A percentile compares a stretch with the other conserved stretches of the same genome.
phyloP scores from a whole-genome alignment of 441 rosid genomes.

The Corymbia calophylla region DNA sequence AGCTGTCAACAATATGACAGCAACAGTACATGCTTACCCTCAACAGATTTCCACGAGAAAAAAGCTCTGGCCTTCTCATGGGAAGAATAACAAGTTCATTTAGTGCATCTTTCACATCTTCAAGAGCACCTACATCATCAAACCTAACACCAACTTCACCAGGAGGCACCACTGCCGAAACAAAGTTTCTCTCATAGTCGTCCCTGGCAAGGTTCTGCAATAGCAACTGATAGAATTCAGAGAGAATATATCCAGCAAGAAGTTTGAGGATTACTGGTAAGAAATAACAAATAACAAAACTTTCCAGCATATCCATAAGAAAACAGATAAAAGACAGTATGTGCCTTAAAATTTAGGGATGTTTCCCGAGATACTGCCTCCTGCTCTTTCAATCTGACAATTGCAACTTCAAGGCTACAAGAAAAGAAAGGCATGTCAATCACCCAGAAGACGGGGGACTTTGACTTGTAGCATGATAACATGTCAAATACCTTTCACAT shows the following conservation, averaged over 20 bases:
- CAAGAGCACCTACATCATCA: slow-evolving; percentile 94
- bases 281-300: neutral
- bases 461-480: neutral
- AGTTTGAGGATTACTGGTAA: neutral
- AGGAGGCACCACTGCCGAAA: slow-evolving; percentile 91
- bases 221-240: slow-evolving; percentile 4
- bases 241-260: neutral
- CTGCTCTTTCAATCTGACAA: slow-evolving; percentile 67
- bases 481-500: slow-evolving; percentile 56
- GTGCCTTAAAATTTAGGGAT: slow-evolving; percentile 76
- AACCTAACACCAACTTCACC: slow-evolving; percentile 91
- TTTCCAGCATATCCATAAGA: neutral
- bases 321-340: slow-evolving; percentile 2
- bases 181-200: slow-evolving; percentile 78
- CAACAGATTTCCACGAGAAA: slow-evolving; percentile 81
- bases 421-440: slow-evolving; percentile 14
- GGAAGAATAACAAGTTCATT: slow-evolving; percentile 98
- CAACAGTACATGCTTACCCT: slow-evolving; percentile 41
- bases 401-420: slow-evolving; percentile 77
- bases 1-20: neutral
- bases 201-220: slow-evolving; percentile 76
- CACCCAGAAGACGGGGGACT: slow-evolving; percentile 9
- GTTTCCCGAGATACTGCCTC: slow-evolving; percentile 57
- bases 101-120: slow-evolving; percentile 85
- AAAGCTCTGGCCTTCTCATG: slow-evolving; percentile 91